Base-by-base conservation (phyloP, 1,284 basidiomycete species). In the Paramarasmius palmivorus region DNA sequence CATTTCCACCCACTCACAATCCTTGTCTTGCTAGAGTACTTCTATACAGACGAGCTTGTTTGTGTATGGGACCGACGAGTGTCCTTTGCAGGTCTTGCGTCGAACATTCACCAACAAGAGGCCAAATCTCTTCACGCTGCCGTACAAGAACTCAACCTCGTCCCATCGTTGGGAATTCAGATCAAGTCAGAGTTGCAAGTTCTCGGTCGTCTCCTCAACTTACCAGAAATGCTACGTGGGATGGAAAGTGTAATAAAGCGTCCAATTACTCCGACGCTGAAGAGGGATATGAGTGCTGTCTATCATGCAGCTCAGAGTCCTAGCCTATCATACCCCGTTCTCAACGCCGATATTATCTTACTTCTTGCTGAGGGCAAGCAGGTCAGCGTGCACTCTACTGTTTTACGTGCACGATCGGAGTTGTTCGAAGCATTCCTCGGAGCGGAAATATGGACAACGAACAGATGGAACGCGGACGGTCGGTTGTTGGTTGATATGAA, bases 351-450 rank as follows among this genome's bases (percentile, higher is more conserved):
- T 62, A 84, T 94, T 3, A 71, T 90, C n/a, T 70, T 99, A 9
- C 73, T 82, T 23, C 74, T 98, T 2, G 77, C 78, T 0, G 94
- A 98, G 40, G 36, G 36, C 62, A 74, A 77, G 46, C 75, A 82
- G 4, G 79, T 98, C 0, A 72, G 69, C 23, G 83, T 82, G 7
- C 89, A 97, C 66, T 93, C 94, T 0, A 68, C 78, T 9, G 68
- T 98, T 15, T 76, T 99, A 17, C 81, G 93, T 2, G 84, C 92
- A 0, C 82, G 96, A 2, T 95, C 90, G 40, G 81, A 85, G 1
- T 92, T 98, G 66, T 98, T 98, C 65, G 75, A 84, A 5, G 82
- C 83, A n/a, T 88, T 99, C 68, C 94, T 96, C 66, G 85, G 86
- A 47, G 86, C 94, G 61, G 75, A 78, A 22, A 92, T 86, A 38